Conservation (phyloP, 345 rosid genomes). For the Aquilaria yunnanensis region DNA sequence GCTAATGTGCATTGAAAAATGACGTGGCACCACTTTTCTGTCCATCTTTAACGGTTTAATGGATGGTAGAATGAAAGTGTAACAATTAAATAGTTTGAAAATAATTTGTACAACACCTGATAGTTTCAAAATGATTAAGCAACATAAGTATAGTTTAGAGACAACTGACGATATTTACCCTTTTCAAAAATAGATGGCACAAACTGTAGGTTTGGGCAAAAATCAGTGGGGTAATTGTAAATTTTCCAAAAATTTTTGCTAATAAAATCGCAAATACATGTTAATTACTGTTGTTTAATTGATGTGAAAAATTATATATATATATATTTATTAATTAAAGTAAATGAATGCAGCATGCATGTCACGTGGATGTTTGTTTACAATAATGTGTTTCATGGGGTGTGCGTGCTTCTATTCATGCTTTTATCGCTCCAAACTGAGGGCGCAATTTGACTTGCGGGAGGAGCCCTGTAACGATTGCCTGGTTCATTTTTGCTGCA, state of each 20-base stretch:
- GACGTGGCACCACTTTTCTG: too few species aligned
- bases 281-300: background rate
- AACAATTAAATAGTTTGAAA: too few species aligned
- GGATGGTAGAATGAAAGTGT: too few species aligned
- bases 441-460: slow-evolving; percentile 37
- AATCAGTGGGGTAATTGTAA: background rate
- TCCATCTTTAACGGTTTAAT: too few species aligned
- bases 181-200: too few species aligned
- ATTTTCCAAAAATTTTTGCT: background rate
- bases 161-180: too few species aligned
- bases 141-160: too few species aligned
- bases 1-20: too few species aligned
- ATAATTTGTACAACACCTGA: too few species aligned
- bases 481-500: slow-evolving; percentile 42
- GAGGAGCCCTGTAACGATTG: slow-evolving; percentile 54
- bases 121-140: too few species aligned
- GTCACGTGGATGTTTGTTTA: slow-evolving; percentile 27
- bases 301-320: background rate
- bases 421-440: slow-evolving; percentile 32
- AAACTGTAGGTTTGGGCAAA: too few species aligned
- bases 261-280: background rate
- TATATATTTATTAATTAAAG: background rate
- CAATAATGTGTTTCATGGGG: slow-evolving; percentile 15
- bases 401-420: slow-evolving; percentile 35
- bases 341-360: slow-evolving; percentile 31